phyloP scores from a whole-genome alignment of 495 filamentous ascomycete species.

The Lichenothelia convexa region DNA sequence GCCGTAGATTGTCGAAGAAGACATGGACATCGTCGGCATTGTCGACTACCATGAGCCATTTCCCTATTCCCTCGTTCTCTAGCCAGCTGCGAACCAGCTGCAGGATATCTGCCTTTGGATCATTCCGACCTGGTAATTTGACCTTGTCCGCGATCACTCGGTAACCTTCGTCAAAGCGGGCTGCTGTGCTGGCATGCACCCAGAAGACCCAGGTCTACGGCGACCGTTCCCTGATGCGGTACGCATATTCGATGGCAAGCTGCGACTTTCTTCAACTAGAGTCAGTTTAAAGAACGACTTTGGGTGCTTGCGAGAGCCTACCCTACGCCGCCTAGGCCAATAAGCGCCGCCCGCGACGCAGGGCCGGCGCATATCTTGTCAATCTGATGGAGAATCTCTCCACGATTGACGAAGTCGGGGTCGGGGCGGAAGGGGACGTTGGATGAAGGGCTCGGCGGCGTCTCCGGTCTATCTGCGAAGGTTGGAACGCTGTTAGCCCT shows the following conservation, averaged over 20 bases:
- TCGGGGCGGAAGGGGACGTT: conserved; percentile 23
- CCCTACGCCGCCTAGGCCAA: conserved; percentile 33
- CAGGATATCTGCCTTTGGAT: conserved; percentile 25
- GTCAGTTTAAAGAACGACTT: conserved; percentile 1
- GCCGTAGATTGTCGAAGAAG: conserved; percentile 12
- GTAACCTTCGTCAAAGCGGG: conserved; percentile 25
- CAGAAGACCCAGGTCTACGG: conserved; percentile 32
- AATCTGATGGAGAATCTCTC: conserved; percentile 20
- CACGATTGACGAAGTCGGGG: conserved; percentile 25
- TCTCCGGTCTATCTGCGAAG: conserved; percentile 1
- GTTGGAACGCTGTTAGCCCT: neutral
- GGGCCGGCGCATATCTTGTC: conserved; percentile 10
- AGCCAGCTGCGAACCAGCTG: conserved; percentile 25
- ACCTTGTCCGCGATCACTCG: conserved; percentile 21
- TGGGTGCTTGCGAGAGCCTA: conserved; percentile 10
- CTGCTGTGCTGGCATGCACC: conserved; percentile 25
- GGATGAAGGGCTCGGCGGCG: conserved; percentile 7
- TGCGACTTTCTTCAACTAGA: conserved; percentile 19
- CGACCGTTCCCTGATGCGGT: conserved; percentile 19
- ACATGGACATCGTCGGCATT: conserved; percentile 25
- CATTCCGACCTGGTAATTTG: conserved; percentile 19
- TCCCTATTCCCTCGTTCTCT: conserved; percentile 3
- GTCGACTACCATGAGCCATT: conserved; percentile 29
- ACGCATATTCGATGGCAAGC: conserved; percentile 24
- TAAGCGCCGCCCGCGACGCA: conserved; percentile 18